Percentiles rank a stretch among this genome's conserved stretches.
phyloP scores from a whole-genome alignment of 139 green algal species.

The Chlamydomonas applanata region DNA sequence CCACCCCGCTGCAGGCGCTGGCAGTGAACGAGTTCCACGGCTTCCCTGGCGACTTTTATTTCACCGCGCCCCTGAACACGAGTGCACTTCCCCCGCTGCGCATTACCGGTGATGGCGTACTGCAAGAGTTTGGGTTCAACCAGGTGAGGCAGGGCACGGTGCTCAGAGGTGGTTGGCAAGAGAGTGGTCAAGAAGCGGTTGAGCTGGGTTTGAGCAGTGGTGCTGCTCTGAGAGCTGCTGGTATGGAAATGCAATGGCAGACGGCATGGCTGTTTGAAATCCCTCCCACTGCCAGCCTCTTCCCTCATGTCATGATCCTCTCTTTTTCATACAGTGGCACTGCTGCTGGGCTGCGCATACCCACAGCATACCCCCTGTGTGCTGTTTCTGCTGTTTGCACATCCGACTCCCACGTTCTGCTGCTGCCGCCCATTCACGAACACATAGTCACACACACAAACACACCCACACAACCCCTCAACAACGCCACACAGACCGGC shows the following conservation, averaged over 20 bases:
- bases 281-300: too few species aligned
- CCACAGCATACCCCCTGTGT: neutral
- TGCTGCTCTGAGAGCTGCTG: too few species aligned
- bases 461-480: neutral
- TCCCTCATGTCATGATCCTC: too few species aligned
- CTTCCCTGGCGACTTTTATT: constrained; percentile 57
- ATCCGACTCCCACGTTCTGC: too few species aligned
- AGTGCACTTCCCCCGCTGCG: constrained; percentile 49
- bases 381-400: neutral
- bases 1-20: constrained; percentile 43
- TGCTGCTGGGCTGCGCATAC: too few species aligned
- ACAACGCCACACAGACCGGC: neutral
- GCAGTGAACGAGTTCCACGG: constrained; percentile 75
- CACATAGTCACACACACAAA: neutral
- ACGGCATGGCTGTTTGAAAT: too few species aligned
- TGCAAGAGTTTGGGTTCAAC: constrained; percentile 69
- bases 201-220: too few species aligned
- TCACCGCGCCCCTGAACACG: constrained; percentile 53
- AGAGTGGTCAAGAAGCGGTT: too few species aligned
- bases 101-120: constrained; percentile 63
- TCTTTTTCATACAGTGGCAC: too few species aligned
- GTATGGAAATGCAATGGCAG: too few species aligned
- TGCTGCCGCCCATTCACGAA: too few species aligned
- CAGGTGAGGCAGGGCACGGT: constrained; percentile 5
- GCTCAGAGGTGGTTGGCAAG: constrained; percentile 7